Base-by-base conservation (phyloP, 75 land plant genomes). In the Pinus taeda region DNA sequence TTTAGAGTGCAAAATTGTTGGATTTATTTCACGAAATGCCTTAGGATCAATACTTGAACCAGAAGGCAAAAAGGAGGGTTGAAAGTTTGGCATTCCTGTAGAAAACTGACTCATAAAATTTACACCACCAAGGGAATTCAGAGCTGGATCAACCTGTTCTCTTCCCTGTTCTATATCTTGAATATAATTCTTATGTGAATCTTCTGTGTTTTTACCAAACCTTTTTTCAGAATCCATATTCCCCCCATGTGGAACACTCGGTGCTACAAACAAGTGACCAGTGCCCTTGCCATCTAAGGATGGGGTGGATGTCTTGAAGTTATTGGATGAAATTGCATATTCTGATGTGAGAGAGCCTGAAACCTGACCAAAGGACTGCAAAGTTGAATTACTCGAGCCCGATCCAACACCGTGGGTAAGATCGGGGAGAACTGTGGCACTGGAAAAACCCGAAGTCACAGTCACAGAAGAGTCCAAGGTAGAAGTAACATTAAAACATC, bases 131-230 rank as follows among this genome's bases (percentile, higher is more conserved):
- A 60, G 20, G 15, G 57, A 67, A 15, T 77, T 58, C 70, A 78
- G 60, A 67, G 12, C 84, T 29, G 78, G 24, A 57, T 79, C 79
- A 12, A 21, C 77, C 4, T 15, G 26, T 57, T 86, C 86, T 12
- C 60, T 61, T 20, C 74, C 71, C 21, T 81, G 88, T 9, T 85
- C 75, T 66, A 18, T 77, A 53, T 76, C 85, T 60, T 63, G 82
- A 57, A 59, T 73, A 73, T 15, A 55, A 57, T 73, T 26, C 58
- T 56, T 73, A 56, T 73, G 57, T 56, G 58, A 57, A 53, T 73
- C 36, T 57, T 73, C 74, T 53, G 74, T 6, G 33, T 21, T 73
- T 73, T 73, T 73, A 55, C 58, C 58, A 3, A 55, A 2, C 26
- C n/a, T 67, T 29, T 36, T 60, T 70, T 66, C 75, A 2, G 77